Evolutionary conservation across 2,329 filamentous ascomycete species (phyloP).

Genomic region (Phialemoniopsis sp.): DNA sequence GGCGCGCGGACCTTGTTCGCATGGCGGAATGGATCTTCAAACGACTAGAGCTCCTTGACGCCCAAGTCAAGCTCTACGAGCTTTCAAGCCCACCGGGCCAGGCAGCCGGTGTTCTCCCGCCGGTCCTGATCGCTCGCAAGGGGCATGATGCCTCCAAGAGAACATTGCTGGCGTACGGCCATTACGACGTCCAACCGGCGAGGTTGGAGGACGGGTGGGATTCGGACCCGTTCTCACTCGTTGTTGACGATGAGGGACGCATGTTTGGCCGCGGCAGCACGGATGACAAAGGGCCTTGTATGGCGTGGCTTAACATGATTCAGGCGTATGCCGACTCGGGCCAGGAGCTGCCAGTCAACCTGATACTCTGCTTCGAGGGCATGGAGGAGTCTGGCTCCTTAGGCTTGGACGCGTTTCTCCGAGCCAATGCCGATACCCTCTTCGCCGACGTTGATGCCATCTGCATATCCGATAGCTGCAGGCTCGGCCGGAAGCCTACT

Average conservation of each 20-base stretch:
- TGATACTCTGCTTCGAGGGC: conserved; percentile 98
- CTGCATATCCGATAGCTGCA: conserved; percentile 99
- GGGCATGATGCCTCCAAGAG: conserved; percentile 89
- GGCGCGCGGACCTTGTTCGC: conserved; percentile 86
- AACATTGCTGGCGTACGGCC: conserved; percentile 94
- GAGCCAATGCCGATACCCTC: conserved; percentile 84
- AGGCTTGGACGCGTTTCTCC: conserved; percentile 91
- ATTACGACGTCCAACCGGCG: conserved; percentile 98
- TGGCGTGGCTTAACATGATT: conserved; percentile 97
- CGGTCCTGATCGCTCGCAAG: conserved; percentile 88
- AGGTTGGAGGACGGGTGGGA: conserved; percentile 92
- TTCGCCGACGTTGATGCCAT: conserved; percentile 95
- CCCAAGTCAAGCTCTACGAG: conserved; percentile 78
- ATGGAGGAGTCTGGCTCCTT: conserved; percentile 99
- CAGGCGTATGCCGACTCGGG: conserved; percentile 95
- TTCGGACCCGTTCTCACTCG: conserved; percentile 88
- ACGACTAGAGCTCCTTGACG: conserved; percentile 80
- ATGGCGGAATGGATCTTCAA: conserved; percentile 90
- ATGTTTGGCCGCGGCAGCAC: conserved; percentile 97
- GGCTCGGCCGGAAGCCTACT: conserved; percentile 97
- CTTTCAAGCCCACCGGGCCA: conserved; percentile 91
- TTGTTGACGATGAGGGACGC: conserved; percentile 81
- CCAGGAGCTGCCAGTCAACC: conserved; percentile 92
- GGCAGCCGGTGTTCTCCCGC: conserved; percentile 85
- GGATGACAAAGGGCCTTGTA: conserved; percentile 97